phyloP scores from a whole-genome alignment of 441 rosid genomes.

The Euphorbia schlechtendalii region DNA sequence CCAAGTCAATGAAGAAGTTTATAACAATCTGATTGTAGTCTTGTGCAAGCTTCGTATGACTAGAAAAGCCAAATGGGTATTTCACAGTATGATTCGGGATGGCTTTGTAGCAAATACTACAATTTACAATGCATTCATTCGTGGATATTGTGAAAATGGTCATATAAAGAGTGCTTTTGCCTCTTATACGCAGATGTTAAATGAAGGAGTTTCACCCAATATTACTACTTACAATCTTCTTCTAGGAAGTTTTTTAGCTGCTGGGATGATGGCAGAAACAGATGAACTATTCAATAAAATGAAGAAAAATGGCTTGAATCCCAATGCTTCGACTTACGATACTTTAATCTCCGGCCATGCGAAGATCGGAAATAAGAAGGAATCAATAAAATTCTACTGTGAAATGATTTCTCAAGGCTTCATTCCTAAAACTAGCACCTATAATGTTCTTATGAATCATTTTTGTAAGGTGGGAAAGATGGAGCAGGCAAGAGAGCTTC shows the following conservation, averaged over 20 bases:
- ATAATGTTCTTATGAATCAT: constrained; percentile 62
- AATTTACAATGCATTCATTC: constrained; percentile 75
- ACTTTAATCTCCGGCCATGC: constrained; percentile 62
- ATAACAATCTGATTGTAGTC: constrained; percentile 55
- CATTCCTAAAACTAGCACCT: constrained; percentile 72
- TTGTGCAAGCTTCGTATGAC: constrained; percentile 86
- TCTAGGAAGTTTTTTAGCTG: constrained; percentile 49
- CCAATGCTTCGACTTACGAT: constrained; percentile 60
- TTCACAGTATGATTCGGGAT: constrained; percentile 47
- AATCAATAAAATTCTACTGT: constrained; percentile 56
- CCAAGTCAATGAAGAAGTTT: constrained; percentile 45
- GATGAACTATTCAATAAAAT: constrained; percentile 48
- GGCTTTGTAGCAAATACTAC: constrained; percentile 46
- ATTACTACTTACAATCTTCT: constrained; percentile 64
- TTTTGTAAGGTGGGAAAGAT: constrained; percentile 65
- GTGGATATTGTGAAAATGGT: constrained; percentile 57
- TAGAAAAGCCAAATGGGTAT: constrained; percentile 48
- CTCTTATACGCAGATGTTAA: constrained; percentile 45
- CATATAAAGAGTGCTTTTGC: constrained; percentile 46
- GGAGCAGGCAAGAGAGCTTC: constrained; percentile 73
- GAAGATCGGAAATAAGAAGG: constrained; percentile 64
- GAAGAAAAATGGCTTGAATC: constrained; percentile 53
- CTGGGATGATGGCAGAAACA: constrained; percentile 44
- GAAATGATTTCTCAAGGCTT: constrained; percentile 75
- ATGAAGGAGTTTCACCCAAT: constrained; percentile 52